Evolutionary conservation across 371 early-diverging fungal species (phyloP).

Genomic region (Mortierella sp.): DNA sequence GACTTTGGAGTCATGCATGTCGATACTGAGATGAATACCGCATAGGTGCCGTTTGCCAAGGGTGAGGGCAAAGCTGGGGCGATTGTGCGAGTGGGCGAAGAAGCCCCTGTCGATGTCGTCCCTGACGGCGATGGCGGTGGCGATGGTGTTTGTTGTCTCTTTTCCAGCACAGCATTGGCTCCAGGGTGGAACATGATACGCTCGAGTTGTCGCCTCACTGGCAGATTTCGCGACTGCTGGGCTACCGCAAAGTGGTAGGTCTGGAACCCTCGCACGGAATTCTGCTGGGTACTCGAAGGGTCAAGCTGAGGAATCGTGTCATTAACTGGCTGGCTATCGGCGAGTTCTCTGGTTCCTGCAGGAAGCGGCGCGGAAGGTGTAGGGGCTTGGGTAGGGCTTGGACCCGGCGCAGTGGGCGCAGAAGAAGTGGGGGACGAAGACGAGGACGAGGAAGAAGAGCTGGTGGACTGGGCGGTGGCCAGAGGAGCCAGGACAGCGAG

Average conservation of each 20-base stretch:
- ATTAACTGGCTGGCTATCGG: constrained; percentile 31
- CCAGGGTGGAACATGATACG: constrained; percentile 40
- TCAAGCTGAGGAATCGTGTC: constrained; percentile 35
- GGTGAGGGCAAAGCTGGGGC: constrained; percentile 30
- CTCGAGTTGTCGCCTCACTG: constrained; percentile 40
- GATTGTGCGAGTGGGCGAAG: constrained; percentile 25
- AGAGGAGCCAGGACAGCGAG: no score
- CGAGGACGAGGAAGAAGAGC: not conserved
- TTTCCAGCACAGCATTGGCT: constrained; percentile 3
- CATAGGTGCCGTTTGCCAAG: constrained; percentile 35
- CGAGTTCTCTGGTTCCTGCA: constrained; percentile 38
- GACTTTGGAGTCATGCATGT: constrained; percentile 39
- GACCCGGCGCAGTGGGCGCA: not conserved
- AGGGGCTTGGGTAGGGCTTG: constrained; percentile 14
- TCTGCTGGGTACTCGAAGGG: no score
- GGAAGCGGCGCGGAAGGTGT: constrained; percentile 8
- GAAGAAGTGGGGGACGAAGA: constrained; percentile 1
- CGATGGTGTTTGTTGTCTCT: constrained; percentile 12
- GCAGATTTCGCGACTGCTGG: constrained; percentile 21
- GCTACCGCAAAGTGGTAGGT: constrained; percentile 41
- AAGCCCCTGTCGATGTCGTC: not conserved
- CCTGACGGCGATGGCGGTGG: not conserved
- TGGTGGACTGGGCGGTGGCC: constrained; percentile 2
- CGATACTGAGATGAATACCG: constrained; percentile 45
- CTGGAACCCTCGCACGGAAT: constrained; percentile 38